Base-by-base conservation (phyloP, 345 rosid species). In the Laguncularia racemosa region DNA sequence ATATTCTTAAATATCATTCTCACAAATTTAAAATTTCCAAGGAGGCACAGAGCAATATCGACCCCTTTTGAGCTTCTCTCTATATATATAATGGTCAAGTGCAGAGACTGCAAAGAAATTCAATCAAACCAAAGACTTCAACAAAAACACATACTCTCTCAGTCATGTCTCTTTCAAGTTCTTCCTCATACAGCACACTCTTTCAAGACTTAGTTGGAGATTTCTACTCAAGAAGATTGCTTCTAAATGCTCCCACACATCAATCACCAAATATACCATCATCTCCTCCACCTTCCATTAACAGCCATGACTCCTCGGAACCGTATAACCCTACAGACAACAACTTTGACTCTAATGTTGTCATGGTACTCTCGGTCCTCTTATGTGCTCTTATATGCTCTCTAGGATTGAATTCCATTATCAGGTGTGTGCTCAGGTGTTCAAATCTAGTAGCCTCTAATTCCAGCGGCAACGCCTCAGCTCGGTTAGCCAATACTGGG, bases 351-450 rank as follows among this genome's bases (percentile, higher is more conserved):
- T 77, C 96, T 20, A 86, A 92, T 58, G 74, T 89, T 53, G 79
- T 86, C 17, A 86, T 92, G 82, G 82, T 89, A 20, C 75, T 92
- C 47, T 82, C 96, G 21, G 89, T 91, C 46, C 86, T 92, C 51
- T 52, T 89, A 18, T 92, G 96, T 63, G 98, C 95, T 61, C 62
- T 88, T 44, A 78, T 88, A 61, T 88, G 92, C 74, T 84, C 91
- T 45, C 82, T 91, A 9, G 98, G 90, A 17, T 59, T 86, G 53
- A 82, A 88, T 56, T 84, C 84, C 46, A 81, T 88, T 73, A 71
- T 83, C 6, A 70, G 87, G 52, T 91, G 98, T 55, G 81, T 77
- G 19, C 60, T 91, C 60, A 75, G 85, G 61, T 85, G 86, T 70
- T 70, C 82, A 16, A 67, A 56, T 48, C 16, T 78, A 57, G 63